Evolutionary conservation across 805 yeast species (phyloP).

Genomic region (Candida sakaeoensis): DNA sequence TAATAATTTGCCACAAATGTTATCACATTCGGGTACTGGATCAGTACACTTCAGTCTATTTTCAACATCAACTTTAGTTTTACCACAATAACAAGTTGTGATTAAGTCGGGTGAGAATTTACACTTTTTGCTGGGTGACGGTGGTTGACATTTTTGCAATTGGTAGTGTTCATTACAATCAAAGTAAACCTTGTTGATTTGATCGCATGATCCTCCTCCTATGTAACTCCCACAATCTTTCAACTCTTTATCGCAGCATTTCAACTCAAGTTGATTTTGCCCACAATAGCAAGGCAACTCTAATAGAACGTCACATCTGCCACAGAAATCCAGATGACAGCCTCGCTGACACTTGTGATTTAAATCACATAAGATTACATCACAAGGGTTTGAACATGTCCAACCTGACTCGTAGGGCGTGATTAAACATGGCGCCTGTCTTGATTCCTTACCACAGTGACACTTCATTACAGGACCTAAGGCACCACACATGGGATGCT

Average conservation of each 20-base stretch:
- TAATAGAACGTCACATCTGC: constrained; percentile 55
- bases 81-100: constrained; percentile 80
- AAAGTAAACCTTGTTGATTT: constrained; percentile 43
- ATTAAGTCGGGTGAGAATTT: constrained; percentile 57
- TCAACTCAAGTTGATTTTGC: constrained; percentile 35
- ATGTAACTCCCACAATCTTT: constrained; percentile 29
- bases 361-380: constrained; percentile 59
- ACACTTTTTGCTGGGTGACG: constrained; percentile 40
- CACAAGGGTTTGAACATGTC: constrained; percentile 63
- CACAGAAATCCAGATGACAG: constrained; percentile 86
- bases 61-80: constrained; percentile 42
- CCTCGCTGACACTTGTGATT: constrained; percentile 56
- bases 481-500: constrained; percentile 79
- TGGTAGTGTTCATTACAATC: constrained; percentile 67
- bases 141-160: constrained; percentile 49
- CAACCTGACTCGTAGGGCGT: constrained; percentile 68
- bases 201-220: constrained; percentile 34
- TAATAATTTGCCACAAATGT: constrained; percentile 57
- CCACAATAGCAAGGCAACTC: constrained; percentile 75
- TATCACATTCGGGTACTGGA: constrained; percentile 72
- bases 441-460: constrained; percentile 64
- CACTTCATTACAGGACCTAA: constrained; percentile 69
- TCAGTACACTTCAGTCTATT: constrained; percentile 64
- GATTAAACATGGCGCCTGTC: constrained; percentile 68
- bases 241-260: constrained; percentile 44